phyloP scores from a whole-genome alignment of 2,329 filamentous ascomycete genomes.

The Cordyceps tenuipes region DNA sequence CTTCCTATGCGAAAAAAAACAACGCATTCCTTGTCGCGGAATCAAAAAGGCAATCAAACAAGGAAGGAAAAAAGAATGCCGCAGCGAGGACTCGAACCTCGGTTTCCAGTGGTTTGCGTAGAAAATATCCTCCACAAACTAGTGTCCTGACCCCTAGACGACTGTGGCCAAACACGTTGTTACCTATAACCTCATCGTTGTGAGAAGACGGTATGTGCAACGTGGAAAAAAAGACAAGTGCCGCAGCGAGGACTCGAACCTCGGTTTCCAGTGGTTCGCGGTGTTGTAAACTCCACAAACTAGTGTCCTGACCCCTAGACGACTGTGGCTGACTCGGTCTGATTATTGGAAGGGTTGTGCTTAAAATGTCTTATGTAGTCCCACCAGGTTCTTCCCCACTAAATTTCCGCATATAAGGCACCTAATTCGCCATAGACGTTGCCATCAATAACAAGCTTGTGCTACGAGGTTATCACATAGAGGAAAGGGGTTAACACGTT shows the following conservation, averaged over 20 bases:
- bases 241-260: constrained; percentile 21
- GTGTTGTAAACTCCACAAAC: constrained; percentile 19
- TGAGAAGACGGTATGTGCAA: no score
- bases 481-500: neutral
- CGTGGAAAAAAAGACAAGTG: constrained; percentile 11
- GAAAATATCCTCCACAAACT: constrained; percentile 20
- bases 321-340: constrained; percentile 16
- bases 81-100: constrained; percentile 22
- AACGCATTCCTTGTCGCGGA: neutral
- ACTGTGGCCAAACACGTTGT: constrained; percentile 15
- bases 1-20: neutral
- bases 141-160: constrained; percentile 24
- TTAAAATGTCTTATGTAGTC: neutral
- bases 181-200: neutral
- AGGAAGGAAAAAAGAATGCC: constrained; percentile 10
- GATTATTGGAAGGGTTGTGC: neutral
- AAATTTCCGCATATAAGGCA: neutral
- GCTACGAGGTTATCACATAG: no score
- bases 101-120: constrained; percentile 21
- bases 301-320: constrained; percentile 25
- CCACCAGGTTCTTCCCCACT: neutral
- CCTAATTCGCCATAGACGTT: neutral
- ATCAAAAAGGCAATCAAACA: neutral
- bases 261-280: constrained; percentile 22
- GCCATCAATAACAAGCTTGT: no score